Conservation (phyloP, 805 yeast genomes). For the Candida broadrunensis region DNA sequence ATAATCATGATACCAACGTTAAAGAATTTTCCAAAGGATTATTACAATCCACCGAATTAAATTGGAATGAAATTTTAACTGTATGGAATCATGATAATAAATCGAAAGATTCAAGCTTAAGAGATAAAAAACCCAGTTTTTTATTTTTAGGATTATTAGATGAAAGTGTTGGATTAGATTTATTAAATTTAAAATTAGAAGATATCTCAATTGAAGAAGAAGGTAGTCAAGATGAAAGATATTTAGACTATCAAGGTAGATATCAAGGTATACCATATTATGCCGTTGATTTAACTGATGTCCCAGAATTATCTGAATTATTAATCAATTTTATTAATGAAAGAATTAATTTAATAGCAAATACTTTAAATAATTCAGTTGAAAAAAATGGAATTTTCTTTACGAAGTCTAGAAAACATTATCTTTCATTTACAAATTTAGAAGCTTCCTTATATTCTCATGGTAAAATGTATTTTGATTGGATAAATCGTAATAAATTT, state of each 20-base stretch:
- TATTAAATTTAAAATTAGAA: constrained; percentile 23
- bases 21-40: constrained; percentile 4
- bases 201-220: constrained; percentile 13
- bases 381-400: constrained; percentile 19
- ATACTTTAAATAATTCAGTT: constrained; percentile 3
- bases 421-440: constrained; percentile 26
- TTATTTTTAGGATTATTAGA: constrained; percentile 46
- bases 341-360: constrained; percentile 6
- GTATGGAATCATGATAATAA: constrained; percentile 32
- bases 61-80: constrained; percentile 13
- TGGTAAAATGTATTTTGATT: constrained; percentile 80
- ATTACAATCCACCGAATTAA: constrained; percentile 6
- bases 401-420: constrained; percentile 34
- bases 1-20: neutral
- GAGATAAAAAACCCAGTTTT: constrained; percentile 35
- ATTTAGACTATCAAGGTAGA: constrained; percentile 42
- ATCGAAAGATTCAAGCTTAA: constrained; percentile 36
- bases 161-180: constrained; percentile 40
- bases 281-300: constrained; percentile 55
- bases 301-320: constrained; percentile 39
- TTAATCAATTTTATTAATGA: constrained; percentile 22
- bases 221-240: constrained; percentile 21
- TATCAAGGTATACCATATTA: constrained; percentile 63
- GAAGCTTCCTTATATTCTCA: constrained; percentile 76
- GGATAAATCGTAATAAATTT: constrained; percentile 69